Conservation (phyloP, 192 early-diverging fungal genomes). For the Coemansia sp. region DNA sequence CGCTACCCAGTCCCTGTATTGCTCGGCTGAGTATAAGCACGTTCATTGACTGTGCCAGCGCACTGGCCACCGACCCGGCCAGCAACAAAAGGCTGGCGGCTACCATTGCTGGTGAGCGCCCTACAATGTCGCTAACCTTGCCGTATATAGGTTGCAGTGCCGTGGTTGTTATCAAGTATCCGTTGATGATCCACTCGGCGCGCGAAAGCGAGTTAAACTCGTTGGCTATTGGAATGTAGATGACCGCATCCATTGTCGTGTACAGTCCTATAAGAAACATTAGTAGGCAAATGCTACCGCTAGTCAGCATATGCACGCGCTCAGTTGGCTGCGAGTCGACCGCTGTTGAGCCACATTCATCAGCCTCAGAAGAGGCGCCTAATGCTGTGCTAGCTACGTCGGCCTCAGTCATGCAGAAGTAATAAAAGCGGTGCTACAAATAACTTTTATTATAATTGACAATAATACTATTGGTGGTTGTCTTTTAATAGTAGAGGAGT, state of each 20-base stretch:
- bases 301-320: not conserved
- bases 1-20: constrained; percentile 69
- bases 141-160: constrained; percentile 78
- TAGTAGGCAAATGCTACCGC: not conserved
- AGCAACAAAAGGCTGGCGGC: constrained; percentile 40
- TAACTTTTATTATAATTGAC: no score
- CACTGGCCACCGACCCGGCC: constrained; percentile 46
- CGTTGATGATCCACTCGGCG: constrained; percentile 78
- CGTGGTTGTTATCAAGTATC: constrained; percentile 66
- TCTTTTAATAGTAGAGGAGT: no score
- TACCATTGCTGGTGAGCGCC: constrained; percentile 31
- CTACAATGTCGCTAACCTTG: constrained; percentile 73
- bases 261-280: constrained; percentile 21
- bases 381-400: no score
- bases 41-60: constrained; percentile 29
- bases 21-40: constrained; percentile 67
- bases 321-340: not conserved
- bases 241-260: constrained; percentile 15
- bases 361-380: no score
- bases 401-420: no score
- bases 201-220: constrained; percentile 63
- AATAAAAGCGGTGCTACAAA: no score
- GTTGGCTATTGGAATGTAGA: constrained; percentile 62
- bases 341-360: no score
- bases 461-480: no score